These are phyloP conservation scores for Leccinum pallidistipes DNA, from an alignment of 1,284 basidiomycete species.

Conservation along the genomic window DNA sequence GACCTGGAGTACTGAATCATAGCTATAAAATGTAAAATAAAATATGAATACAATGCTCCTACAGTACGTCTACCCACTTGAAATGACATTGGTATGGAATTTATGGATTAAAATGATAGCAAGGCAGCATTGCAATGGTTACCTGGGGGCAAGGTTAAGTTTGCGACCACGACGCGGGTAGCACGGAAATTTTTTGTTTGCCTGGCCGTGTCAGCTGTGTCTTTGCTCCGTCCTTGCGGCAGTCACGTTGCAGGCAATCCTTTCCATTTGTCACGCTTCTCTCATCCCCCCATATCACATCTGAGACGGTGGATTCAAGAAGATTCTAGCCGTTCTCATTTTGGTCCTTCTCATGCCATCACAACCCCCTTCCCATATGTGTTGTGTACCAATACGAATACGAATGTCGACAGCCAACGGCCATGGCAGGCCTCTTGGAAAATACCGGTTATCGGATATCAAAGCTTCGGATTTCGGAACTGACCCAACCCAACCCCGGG, in stretches of 20 bases:
- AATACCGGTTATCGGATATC: slow-evolving; percentile 17
- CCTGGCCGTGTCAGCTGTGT: slow-evolving; percentile 23
- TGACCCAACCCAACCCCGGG: not conserved
- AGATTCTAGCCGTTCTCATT: slow-evolving; percentile 13
- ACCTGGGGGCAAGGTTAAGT: slow-evolving; percentile 32
- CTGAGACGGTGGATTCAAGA: slow-evolving; percentile 9
- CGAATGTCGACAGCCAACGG: slow-evolving; percentile 5
- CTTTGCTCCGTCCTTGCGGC: slow-evolving; percentile 38
- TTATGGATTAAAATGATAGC: too few relatives aligned
- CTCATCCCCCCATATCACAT: slow-evolving; percentile 6
- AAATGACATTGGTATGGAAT: too few relatives aligned
- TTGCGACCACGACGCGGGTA: slow-evolving; percentile 27
- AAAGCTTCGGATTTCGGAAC: slow-evolving; percentile 12
- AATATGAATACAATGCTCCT: too few relatives aligned
- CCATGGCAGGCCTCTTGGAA: slow-evolving; percentile 17
- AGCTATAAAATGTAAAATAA: too few relatives aligned
- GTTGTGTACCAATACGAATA: not conserved
- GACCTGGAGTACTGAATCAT: too few relatives aligned
- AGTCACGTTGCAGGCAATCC: slow-evolving; percentile 29
- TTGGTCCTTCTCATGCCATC: slow-evolving; percentile 20
- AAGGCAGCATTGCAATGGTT: not conserved
- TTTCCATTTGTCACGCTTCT: slow-evolving; percentile 20
- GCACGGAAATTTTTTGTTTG: slow-evolving; percentile 33
- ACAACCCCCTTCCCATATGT: slow-evolving; percentile 3
- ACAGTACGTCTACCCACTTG: too few relatives aligned